Evolutionary conservation across 768 basidiomycete genomes (phyloP), one percentile per base, ranked within the genome.

Genomic region (Mrakia hoshinonis): DNA sequence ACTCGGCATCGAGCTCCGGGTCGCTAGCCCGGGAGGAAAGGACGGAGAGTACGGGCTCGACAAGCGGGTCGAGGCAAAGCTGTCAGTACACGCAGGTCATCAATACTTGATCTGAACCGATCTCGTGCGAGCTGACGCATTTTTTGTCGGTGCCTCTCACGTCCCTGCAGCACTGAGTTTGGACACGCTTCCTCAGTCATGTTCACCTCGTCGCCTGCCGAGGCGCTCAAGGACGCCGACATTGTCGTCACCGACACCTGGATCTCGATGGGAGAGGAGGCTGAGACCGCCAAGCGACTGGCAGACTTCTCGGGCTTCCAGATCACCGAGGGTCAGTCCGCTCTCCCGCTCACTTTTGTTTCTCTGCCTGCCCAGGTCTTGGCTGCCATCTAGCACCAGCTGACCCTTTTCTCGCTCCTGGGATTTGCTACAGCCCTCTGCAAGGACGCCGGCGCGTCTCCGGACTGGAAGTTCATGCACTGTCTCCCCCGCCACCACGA

Each of bases 191-290:
- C 72, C 48, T 67, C 73, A 13, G 76, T 81, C 60, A 76, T 73
- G 58, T 68, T 81, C 34, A 81, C 80, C 62, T 79, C 77, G 68
- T 77, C 76, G 75, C 94, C 95, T 1, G 84, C 83, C 64, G 91
- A 93, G 78, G 96, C 96, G 0, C 90, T 97, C 9, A 79, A 87
- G 4, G 88, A 86, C 54, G 96, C 96, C 9, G 91, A 97, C 76
- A 86, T 97, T n/a, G 90, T 97, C 60, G 85, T 96, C 13, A 99
- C 96, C 2, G 96, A 99, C 79, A 99, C 96, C 4, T 99, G 95
- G 92, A 92, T 98, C 74, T 97, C 95, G 2, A 98, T 99, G 96
- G 96, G 96, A 22, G 92, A 96, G 80, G 96, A 98, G 80, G 89
- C 87, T 1, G 93, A 98, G 79, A 92, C 93, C 74, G 90, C 82